Conservation (phyloP, 2,329 filamentous ascomycete species). For the Fusarium pseudograminearum region DNA sequence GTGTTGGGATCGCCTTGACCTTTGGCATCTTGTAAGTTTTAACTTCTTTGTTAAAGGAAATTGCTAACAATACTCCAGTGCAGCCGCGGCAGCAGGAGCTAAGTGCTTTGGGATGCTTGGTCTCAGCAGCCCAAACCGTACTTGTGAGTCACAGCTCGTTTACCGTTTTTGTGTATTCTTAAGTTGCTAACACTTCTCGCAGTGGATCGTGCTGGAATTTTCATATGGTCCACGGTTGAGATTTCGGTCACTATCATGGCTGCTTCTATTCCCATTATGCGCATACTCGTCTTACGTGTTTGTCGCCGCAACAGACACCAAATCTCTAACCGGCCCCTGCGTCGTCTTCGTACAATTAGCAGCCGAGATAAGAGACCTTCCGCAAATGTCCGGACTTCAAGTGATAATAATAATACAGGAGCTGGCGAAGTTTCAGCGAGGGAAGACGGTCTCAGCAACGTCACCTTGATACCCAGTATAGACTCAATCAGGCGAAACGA, state of each 20-base stretch:
- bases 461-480: background rate
- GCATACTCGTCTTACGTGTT: background rate
- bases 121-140: constrained; percentile 1
- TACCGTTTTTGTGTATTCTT: accelerated
- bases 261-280: constrained; percentile 1
- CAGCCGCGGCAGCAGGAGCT: background rate
- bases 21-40: constrained; percentile 3
- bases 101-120: constrained; percentile 2
- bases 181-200: background rate
- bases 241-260: constrained; percentile 3
- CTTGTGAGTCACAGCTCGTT: background rate
- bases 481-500: background rate
- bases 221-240: constrained; percentile 9
- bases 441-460: background rate
- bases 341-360: background rate
- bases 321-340: background rate
- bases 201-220: background rate
- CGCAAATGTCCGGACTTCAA: background rate
- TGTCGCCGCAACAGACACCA: background rate
- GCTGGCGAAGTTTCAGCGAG: background rate
- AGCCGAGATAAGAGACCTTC: background rate
- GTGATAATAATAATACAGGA: background rate
- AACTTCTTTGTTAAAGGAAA: accelerated
- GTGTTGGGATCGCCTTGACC: constrained; percentile 3
- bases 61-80: accelerated